Evolutionary conservation across 116 monocot species (phyloP).

Genomic region (Trichopus zeylanicus): DNA sequence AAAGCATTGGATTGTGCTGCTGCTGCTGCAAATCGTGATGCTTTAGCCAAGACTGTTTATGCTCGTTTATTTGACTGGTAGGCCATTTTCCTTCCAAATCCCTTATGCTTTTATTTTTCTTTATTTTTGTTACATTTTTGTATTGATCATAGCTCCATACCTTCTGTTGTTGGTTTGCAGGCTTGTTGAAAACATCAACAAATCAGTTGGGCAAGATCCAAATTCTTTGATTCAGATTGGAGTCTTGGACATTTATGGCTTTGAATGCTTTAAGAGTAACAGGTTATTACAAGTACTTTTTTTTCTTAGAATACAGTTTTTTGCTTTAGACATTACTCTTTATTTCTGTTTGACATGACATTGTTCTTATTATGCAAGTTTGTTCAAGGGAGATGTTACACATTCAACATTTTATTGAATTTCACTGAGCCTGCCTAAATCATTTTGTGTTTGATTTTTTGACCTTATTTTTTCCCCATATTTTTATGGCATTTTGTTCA

Average conservation of each 20-base stretch:
- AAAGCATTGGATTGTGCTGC: constrained; percentile 80
- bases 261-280: constrained; percentile 88
- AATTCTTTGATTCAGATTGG: constrained; percentile 85
- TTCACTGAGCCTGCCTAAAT: too few relatives aligned
- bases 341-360: background rate
- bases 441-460: too few relatives aligned
- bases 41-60: constrained; percentile 95
- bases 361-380: too few relatives aligned
- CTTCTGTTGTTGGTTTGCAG: constrained; percentile 31
- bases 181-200: constrained; percentile 98
- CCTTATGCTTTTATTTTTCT: background rate
- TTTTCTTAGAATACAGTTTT: background rate
- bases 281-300: constrained; percentile 31
- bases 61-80: constrained; percentile 97
- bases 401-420: background rate
- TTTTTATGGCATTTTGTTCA: too few relatives aligned
- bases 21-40: constrained; percentile 75
- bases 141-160: background rate
- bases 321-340: background rate
- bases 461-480: too few relatives aligned
- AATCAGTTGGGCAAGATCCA: constrained; percentile 85
- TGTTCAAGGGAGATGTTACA: background rate
- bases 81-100: constrained; percentile 3
- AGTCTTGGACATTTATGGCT: constrained; percentile 94
- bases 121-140: background rate